These are phyloP conservation scores for Camelina neglecta DNA, from an alignment of 345 rosid genomes.

Conservation along the genomic window DNA sequence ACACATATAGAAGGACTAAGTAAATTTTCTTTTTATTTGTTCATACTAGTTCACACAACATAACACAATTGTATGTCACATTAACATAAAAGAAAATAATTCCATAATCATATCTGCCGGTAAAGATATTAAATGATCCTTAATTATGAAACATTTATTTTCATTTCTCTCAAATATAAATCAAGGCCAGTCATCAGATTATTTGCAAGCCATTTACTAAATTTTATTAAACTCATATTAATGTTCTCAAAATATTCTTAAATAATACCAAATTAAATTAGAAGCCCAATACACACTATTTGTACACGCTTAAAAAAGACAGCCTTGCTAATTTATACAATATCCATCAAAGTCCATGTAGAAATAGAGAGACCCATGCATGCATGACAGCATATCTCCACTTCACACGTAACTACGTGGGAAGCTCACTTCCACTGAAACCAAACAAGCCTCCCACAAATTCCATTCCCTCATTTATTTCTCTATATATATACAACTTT, in stretches of 20 bases:
- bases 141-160: not conserved
- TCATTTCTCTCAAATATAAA: too few species aligned
- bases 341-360: not conserved
- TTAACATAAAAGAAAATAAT: not conserved
- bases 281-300: constrained; percentile 1
- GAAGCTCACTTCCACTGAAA: constrained; percentile 38
- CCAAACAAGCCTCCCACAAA: constrained; percentile 21
- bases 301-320: constrained; percentile 6
- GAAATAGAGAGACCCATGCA: constrained; percentile 33
- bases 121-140: not conserved
- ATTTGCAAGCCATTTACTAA: too few species aligned
- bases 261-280: too few species aligned
- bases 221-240: too few species aligned
- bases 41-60: not conserved
- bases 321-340: too few species aligned
- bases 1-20: not conserved
- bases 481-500: constrained; percentile 33
- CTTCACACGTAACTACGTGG: constrained; percentile 37
- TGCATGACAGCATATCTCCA: constrained; percentile 38
- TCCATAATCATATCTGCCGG: not conserved
- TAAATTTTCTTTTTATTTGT: not conserved
- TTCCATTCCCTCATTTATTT: constrained; percentile 16
- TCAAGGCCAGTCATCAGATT: not conserved
- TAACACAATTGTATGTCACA: not conserved
- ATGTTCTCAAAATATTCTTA: too few species aligned